Evolutionary conservation across 2,329 filamentous ascomycete genomes (phyloP).

Genomic region (Pseudogymnoascus verrucosus): DNA sequence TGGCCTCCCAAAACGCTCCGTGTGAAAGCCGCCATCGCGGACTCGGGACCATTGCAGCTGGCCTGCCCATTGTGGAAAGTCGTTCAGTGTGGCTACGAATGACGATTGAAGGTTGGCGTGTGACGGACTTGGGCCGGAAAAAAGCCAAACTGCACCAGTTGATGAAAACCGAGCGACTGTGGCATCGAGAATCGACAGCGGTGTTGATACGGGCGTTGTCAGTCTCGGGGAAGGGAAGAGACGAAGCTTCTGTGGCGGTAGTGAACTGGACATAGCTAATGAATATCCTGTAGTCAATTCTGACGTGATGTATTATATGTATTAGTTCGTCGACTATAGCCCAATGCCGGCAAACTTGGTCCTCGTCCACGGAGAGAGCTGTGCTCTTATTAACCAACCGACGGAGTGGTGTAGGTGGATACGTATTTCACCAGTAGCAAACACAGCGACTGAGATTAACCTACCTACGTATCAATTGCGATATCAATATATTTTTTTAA

Average conservation of each 20-base stretch:
- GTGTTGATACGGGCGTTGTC: conserved; percentile 11
- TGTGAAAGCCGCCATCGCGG: conserved; percentile 34
- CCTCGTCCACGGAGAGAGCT: not conserved
- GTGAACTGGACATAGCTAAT: not conserved
- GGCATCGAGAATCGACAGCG: conserved; percentile 37
- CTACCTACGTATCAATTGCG: not conserved
- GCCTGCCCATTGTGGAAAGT: conserved; percentile 7
- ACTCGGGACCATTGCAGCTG: conserved; percentile 21
- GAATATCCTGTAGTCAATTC: not conserved
- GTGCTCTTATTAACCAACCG: not conserved
- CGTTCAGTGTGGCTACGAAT: conserved; percentile 29
- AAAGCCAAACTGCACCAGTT: conserved; percentile 39
- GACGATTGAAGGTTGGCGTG: conserved; percentile 19
- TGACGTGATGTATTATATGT: not conserved
- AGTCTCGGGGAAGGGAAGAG: not conserved
- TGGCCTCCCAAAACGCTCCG: conserved; percentile 30
- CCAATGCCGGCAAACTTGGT: not conserved
- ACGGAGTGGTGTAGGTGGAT: not conserved
- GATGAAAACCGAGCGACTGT: conserved; percentile 34
- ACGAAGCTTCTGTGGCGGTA: not conserved
- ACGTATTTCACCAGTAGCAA: not conserved
- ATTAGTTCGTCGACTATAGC: not conserved
- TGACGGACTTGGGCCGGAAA: conserved; percentile 13
- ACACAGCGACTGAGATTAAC: not conserved
- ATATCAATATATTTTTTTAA: not conserved